phyloP scores from a whole-genome alignment of 2,329 filamentous ascomycete genomes.

The Aspergillus calidoustus region DNA sequence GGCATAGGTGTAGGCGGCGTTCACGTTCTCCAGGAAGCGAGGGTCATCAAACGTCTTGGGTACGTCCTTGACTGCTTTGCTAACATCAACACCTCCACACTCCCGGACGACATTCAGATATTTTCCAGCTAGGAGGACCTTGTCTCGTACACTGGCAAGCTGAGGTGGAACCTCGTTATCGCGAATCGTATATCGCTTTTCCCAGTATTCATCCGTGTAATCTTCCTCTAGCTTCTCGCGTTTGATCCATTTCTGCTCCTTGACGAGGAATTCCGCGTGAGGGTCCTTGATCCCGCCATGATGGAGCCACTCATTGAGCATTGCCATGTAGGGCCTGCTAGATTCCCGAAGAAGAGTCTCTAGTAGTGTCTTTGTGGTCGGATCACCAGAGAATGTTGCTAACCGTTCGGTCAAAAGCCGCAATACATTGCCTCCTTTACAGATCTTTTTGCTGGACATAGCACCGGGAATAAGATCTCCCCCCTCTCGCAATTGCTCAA shows the following conservation, averaged over 20 bases:
- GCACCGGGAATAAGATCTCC: constrained; percentile 78
- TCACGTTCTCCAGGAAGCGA: constrained; percentile 93
- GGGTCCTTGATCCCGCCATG: constrained; percentile 94
- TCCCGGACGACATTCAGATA: constrained; percentile 98
- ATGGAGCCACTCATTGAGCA: constrained; percentile 98
- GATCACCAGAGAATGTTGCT: constrained; percentile 90
- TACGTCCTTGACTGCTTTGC: constrained; percentile 84
- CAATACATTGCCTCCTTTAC: constrained; percentile 95
- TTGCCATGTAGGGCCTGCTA: constrained; percentile 92
- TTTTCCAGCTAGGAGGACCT: constrained; percentile 92
- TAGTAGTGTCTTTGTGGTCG: constrained; percentile 79
- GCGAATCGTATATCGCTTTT: constrained; percentile 92
- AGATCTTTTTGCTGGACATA: constrained; percentile 86
- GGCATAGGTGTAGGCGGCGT: constrained; percentile 90
- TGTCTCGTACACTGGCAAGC: constrained; percentile 86
- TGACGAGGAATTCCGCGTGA: constrained; percentile 90
- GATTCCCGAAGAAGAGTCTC: constrained; percentile 84
- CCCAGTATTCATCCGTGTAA: constrained; percentile 99
- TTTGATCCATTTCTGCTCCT: constrained; percentile 93
- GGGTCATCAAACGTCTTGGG: constrained; percentile 90
- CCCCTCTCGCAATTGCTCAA: constrained; percentile 86
- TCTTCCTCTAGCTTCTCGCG: constrained; percentile 90
- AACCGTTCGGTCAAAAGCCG: constrained; percentile 82
- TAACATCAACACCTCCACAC: constrained; percentile 93
- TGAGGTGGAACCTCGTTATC: constrained; percentile 91